Evolutionary conservation across 192 early-diverging fungal genomes (phyloP), one percentile per base, ranked within the genome.

Genomic region (Entrophospora sp.): DNA sequence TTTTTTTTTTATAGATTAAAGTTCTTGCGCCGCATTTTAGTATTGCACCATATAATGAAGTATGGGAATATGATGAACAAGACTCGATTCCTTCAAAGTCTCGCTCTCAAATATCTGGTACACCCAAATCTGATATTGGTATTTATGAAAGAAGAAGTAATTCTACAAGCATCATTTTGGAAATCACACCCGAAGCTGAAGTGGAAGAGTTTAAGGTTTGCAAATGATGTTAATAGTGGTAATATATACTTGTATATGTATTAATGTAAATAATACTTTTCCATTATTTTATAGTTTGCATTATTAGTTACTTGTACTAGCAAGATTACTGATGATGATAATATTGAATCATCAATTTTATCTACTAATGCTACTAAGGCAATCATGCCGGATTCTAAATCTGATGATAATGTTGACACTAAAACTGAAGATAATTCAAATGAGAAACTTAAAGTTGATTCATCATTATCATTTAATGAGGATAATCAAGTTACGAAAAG

Each of bases 31-130:
- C 85, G 28, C 66, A 67, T 27, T 92, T 94, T 67, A 76, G 79
- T 18, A 73, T 94, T 28, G 76, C 82, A 22, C 81, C 89, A 7
- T 89, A 83, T 61, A 86, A 89, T 43, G 92, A 89, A 68, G 80
- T 88, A 30, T 89, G 86, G 80, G 90, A 90, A 64, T 91, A 91
- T 46, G 90, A 91, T 24, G 85, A 85, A 20, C 82, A 81, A 30
- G 77, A 77, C 37, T 79, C 75, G 16, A 64, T 72, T 9, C 49
- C 70, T 18, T 59, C 68, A 13, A 75, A 69, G 24, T 67, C 61
- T n/a, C 64, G 68, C 7, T 40, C 58, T 0, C 68, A 55, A 32
- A 63, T 62, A 62, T n/a, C 64, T 34, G 13, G n/a, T n/a, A n/a
- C n/a, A n/a, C n/a, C n/a, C n/a, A 42, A 48, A 4, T 45, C 51